These are phyloP conservation scores for Penicillium taxi DNA, from an alignment of 495 filamentous ascomycete genomes.

Conservation along the genomic window DNA sequence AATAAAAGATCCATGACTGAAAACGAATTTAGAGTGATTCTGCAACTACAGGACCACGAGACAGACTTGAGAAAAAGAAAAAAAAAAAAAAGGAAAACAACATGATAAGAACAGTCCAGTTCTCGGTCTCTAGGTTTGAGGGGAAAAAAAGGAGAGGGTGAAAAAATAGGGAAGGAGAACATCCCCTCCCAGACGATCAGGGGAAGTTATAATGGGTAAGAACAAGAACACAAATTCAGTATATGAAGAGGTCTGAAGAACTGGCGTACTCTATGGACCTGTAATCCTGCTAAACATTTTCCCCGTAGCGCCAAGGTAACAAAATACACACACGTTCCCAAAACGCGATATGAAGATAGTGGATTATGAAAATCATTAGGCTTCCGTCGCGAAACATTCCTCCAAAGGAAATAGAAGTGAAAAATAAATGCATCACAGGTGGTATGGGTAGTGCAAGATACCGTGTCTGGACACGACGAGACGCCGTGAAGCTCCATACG, in stretches of 20 bases:
- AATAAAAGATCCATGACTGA: background rate
- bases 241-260: conserved; percentile 27
- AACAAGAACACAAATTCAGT: conserved; percentile 14
- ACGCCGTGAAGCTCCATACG: conserved; percentile 3
- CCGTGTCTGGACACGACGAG: conserved; percentile 2
- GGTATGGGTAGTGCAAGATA: conserved; percentile 9
- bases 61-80: background rate
- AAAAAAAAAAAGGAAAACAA: conserved; percentile 10
- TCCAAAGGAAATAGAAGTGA: conserved; percentile 14
- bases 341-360: conserved; percentile 29
- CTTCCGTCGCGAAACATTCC: conserved; percentile 24
- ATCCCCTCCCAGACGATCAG: conserved; percentile 3
- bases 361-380: conserved; percentile 38
- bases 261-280: conserved; percentile 32
- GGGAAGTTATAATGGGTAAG: background rate
- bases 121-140: conserved; percentile 14
- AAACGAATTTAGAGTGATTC: too few relatives aligned
- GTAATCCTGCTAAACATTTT: conserved; percentile 31
- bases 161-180: conserved; percentile 5
- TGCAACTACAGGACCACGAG: background rate
- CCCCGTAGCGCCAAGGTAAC: conserved; percentile 36
- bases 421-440: conserved; percentile 13
- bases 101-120: conserved; percentile 17
- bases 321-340: conserved; percentile 33
- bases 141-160: conserved; percentile 10